phyloP scores from a whole-genome alignment of 2,329 filamentous ascomycete genomes.

The Capronia coronata region DNA sequence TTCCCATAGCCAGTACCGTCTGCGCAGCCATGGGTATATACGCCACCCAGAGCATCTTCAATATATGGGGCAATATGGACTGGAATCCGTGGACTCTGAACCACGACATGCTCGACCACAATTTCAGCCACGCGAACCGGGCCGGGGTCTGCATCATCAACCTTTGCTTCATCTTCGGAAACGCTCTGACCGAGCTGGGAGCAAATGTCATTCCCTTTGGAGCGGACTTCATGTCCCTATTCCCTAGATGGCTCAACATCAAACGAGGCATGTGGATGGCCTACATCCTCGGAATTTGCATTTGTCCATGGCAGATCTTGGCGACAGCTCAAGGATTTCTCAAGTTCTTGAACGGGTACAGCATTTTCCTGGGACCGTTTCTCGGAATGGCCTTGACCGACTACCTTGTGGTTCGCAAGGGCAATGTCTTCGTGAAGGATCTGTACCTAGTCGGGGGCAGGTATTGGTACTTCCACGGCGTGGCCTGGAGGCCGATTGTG shows the following conservation, averaged over 20 bases:
- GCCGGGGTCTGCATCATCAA: slow-evolving; percentile 15
- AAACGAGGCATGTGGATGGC: slow-evolving; percentile 36
- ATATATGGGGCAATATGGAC: slow-evolving; percentile 34
- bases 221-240: slow-evolving; percentile 44
- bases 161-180: slow-evolving; percentile 11
- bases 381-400: too few species aligned
- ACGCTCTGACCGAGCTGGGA: slow-evolving; percentile 8
- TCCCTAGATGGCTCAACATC: slow-evolving; percentile 50
- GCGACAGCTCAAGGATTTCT: slow-evolving; percentile 38
- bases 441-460: slow-evolving; percentile 15
- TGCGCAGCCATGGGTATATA: slow-evolving; percentile 42
- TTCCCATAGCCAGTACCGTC: slow-evolving; percentile 40
- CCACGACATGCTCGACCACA: slow-evolving; percentile 16
- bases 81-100: slow-evolving; percentile 18
- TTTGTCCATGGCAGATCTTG: slow-evolving; percentile 44
- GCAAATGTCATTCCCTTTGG: slow-evolving; percentile 37
- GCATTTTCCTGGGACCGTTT: too few species aligned
- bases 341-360: slow-evolving; percentile 33
- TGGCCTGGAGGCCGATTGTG: slow-evolving; percentile 47
- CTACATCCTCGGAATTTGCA: slow-evolving; percentile 37
- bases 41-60: slow-evolving; percentile 41
- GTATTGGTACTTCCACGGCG: slow-evolving; percentile 37
- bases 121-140: slow-evolving; percentile 7
- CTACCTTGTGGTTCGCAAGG: too few species aligned
- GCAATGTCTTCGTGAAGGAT: slow-evolving; percentile 15